Percentiles rank a stretch among this genome's conserved stretches.
These are phyloP conservation scores for Trichoderma koningii DNA, from an alignment of 2,329 filamentous ascomycete species.

Conservation along the genomic window DNA sequence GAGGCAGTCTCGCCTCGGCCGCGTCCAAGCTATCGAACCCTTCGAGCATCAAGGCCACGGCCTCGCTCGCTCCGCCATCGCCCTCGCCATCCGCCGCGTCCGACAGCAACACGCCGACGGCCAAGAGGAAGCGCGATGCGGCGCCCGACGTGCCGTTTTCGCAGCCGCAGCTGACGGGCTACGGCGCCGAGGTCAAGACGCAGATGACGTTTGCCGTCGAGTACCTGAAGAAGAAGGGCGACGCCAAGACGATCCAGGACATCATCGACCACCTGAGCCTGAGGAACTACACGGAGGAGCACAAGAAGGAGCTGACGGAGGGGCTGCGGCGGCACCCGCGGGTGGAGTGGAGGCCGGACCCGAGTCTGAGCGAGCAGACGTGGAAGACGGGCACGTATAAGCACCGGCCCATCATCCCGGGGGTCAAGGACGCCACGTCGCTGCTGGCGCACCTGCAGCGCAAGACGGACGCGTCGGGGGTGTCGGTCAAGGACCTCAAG, in stretches of 20 bases:
- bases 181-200: slow-evolving; percentile 78
- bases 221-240: slow-evolving; percentile 72
- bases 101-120: slow-evolving; percentile 64
- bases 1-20: slow-evolving; percentile 62
- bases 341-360: slow-evolving; percentile 59
- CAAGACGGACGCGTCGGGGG: slow-evolving; percentile 76
- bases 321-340: slow-evolving; percentile 67
- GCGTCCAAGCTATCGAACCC: slow-evolving; percentile 63
- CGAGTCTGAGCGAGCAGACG: slow-evolving; percentile 64
- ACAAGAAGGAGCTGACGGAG: slow-evolving; percentile 65
- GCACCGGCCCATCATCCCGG: slow-evolving; percentile 78
- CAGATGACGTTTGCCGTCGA: slow-evolving; percentile 86
- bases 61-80: slow-evolving; percentile 58
- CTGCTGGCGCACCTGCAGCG: slow-evolving; percentile 79
- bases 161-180: slow-evolving; percentile 74
- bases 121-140: slow-evolving; percentile 61
- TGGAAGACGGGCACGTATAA: slow-evolving; percentile 73
- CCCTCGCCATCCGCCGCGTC: slow-evolving; percentile 62
- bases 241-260: slow-evolving; percentile 70
- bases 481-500: slow-evolving; percentile 87
- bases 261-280: slow-evolving; percentile 81
- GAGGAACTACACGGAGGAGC: slow-evolving; percentile 60
- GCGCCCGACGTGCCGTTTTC: slow-evolving; percentile 64
- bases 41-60: slow-evolving; percentile 44
- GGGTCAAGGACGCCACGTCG: slow-evolving; percentile 75